These are phyloP conservation scores for Apiotrichum sp. DNA, from an alignment of 1,284 basidiomycete genomes.

Conservation along the genomic window DNA sequence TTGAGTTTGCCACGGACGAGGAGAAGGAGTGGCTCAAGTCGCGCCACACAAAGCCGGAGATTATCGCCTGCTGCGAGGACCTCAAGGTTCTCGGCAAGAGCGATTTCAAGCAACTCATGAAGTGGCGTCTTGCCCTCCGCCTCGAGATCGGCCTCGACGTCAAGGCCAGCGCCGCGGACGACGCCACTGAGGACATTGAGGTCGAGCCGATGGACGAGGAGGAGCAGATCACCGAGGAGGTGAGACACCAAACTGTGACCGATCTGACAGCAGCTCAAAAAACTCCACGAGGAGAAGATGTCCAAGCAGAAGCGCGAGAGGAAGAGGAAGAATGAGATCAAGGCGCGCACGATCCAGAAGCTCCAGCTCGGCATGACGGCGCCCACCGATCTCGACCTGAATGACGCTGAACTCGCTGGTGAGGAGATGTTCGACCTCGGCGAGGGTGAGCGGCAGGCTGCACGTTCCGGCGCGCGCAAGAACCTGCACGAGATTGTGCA, in stretches of 20 bases:
- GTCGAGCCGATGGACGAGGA: conserved; percentile 80
- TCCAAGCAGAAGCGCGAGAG: conserved; percentile 74
- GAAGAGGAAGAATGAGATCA: conserved; percentile 82
- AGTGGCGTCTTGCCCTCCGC: conserved; percentile 78
- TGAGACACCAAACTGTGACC: conserved; percentile 39
- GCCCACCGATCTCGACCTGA: conserved; percentile 82
- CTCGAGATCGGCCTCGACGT: conserved; percentile 80
- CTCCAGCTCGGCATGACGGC: conserved; percentile 98
- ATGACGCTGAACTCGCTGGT: conserved; percentile 61
- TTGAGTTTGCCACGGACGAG: conserved; percentile 75
- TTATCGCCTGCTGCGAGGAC: conserved; percentile 79
- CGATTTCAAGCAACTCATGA: conserved; percentile 89
- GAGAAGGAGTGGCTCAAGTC: conserved; percentile 77
- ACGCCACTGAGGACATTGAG: conserved; percentile 69
- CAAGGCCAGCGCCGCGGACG: conserved; percentile 63
- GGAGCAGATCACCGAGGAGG: conserved; percentile 79
- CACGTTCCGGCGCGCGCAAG: conserved; percentile 50
- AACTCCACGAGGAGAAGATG: conserved; percentile 70
- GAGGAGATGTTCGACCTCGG: conserved; percentile 77
- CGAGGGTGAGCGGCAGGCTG: conserved; percentile 54
- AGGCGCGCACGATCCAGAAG: conserved; percentile 79
- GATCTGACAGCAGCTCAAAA: conserved; percentile 59
- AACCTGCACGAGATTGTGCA: conserved; percentile 49
- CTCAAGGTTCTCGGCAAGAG: conserved; percentile 96
- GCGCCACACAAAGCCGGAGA: conserved; percentile 68